phyloP scores from a whole-genome alignment of 257 asterid species.

The Buddleja alternifolia region DNA sequence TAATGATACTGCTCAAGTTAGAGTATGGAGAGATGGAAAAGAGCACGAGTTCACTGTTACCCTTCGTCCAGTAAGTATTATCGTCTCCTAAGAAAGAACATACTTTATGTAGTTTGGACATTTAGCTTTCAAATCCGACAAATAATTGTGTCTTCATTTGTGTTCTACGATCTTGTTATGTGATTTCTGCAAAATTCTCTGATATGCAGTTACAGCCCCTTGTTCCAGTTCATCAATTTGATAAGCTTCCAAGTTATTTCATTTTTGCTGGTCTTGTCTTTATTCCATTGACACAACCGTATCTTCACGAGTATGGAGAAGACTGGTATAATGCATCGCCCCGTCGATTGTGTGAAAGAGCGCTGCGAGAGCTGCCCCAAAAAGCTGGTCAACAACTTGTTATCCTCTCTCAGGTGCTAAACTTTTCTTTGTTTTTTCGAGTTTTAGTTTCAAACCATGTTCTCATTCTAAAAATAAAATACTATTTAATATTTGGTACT shows the following conservation, averaged over 20 bases:
- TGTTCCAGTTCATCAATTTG: slow-evolving; percentile 98
- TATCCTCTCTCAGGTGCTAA: slow-evolving; percentile 83
- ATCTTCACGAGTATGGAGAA: slow-evolving; percentile 96
- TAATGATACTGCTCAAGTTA: slow-evolving; percentile 76
- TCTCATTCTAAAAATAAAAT: background rate
- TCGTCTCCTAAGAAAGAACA: background rate
- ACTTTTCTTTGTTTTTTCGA: background rate
- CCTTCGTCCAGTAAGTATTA: slow-evolving; percentile 74
- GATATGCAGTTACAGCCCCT: slow-evolving; percentile 80
- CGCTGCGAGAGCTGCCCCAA: slow-evolving; percentile 78
- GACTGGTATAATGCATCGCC: slow-evolving; percentile 98
- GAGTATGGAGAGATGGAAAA: slow-evolving; percentile 76
- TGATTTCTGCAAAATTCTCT: slow-evolving; percentile 4
- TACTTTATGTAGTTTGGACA: background rate
- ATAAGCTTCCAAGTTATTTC: slow-evolving; percentile 90
- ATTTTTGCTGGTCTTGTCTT: slow-evolving; percentile 95
- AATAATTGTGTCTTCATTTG: slow-evolving; percentile 1
- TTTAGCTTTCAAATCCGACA: background rate
- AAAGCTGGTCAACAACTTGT: slow-evolving; percentile 82
- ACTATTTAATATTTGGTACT: background rate
- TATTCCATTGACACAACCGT: slow-evolving; percentile 90
- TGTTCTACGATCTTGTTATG: slow-evolving; percentile 6
- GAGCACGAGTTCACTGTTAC: slow-evolving; percentile 64
- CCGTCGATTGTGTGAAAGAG: slow-evolving; percentile 93
- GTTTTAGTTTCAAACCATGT: background rate